Conservation (phyloP, 228 moss, liverwort and hornwort species). For the Sphagnum fallax region DNA sequence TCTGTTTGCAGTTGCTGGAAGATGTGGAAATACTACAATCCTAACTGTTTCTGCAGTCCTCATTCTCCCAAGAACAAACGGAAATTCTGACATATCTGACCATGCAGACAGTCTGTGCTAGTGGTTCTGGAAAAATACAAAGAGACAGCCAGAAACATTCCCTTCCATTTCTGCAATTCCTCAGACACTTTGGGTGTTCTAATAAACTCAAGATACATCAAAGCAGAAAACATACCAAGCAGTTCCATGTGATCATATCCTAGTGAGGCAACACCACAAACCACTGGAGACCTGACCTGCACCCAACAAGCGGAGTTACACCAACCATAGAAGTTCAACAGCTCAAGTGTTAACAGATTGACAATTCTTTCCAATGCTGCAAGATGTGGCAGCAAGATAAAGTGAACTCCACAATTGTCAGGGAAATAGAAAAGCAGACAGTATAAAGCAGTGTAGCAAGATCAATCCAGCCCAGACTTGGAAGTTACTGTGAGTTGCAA, state of each 20-base stretch:
- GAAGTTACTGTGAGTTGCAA: neutral
- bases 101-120: neutral
- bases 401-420: too few species aligned
- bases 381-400: too few species aligned
- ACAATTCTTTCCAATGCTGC: too few species aligned
- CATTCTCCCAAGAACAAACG: neutral
- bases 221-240: slow-evolving; percentile 47
- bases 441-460: neutral
- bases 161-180: too few species aligned
- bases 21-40: too few species aligned
- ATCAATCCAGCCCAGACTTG: neutral
- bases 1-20: too few species aligned
- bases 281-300: slow-evolving; percentile 85
- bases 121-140: neutral
- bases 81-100: neutral
- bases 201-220: too few species aligned
- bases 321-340: neutral
- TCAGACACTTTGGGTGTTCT: too few species aligned
- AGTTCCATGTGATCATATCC: slow-evolving; percentile 98
- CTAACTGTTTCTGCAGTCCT: too few species aligned
- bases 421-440: too few species aligned
- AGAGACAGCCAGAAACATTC: neutral
- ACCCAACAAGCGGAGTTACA: neutral
- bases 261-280: slow-evolving; percentile 91
- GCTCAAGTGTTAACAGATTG: too few species aligned